A percentile compares a stretch with the other conserved stretches of the same genome.
Evolutionary conservation across 805 yeast species (phyloP).

Genomic region (Wickerhamomyces chambardii): DNA sequence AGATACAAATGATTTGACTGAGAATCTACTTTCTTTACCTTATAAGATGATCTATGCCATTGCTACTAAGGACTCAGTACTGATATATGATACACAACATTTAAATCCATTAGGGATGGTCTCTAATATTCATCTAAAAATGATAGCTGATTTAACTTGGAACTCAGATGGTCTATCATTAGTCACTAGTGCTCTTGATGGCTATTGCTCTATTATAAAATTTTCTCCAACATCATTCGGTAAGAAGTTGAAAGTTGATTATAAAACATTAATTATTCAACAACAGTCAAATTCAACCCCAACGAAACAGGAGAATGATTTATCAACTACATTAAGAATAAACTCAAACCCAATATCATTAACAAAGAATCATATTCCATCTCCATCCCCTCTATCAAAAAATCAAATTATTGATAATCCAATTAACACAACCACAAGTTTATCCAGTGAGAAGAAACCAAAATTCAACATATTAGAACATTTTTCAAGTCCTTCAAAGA

Average conservation of each 20-base stretch:
- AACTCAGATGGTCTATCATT: constrained; percentile 62
- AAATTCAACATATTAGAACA: too few species aligned
- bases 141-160: constrained; percentile 88
- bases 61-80: constrained; percentile 82
- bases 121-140: constrained; percentile 77
- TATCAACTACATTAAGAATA: too few species aligned
- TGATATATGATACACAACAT: constrained; percentile 73
- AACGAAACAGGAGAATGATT: background rate
- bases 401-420: too few species aligned
- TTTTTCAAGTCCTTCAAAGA: too few species aligned
- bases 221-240: constrained; percentile 54
- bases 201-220: constrained; percentile 69
- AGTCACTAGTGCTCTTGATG: constrained; percentile 82
- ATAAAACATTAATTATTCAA: constrained; percentile 8
- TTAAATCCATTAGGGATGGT: constrained; percentile 62
- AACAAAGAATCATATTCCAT: too few species aligned
- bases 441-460: too few species aligned
- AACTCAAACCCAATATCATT: too few species aligned
- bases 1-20: constrained; percentile 4
- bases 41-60: constrained; percentile 86
- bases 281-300: constrained; percentile 3
- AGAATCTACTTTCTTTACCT: constrained; percentile 43
- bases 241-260: constrained; percentile 21
- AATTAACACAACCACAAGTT: too few species aligned
- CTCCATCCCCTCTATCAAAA: too few species aligned